phyloP scores from a whole-genome alignment of 2,329 filamentous ascomycete species.

The Scedosporium apiospermum region DNA sequence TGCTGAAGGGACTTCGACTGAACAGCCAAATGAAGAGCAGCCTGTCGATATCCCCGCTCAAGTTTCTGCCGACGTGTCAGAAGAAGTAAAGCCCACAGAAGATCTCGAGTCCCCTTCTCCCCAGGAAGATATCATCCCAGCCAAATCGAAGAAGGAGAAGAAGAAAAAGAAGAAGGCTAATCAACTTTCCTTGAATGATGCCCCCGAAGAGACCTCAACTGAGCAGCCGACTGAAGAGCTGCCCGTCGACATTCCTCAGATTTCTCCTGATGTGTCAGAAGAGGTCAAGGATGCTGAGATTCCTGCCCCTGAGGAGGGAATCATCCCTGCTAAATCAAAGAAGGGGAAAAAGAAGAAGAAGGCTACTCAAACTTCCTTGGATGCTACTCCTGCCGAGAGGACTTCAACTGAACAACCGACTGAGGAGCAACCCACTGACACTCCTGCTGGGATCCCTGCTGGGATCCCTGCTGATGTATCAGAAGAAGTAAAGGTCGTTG shows the following conservation, averaged over 20 bases:
- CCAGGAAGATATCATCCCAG: neutral
- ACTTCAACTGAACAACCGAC: neutral
- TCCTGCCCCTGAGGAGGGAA: slow-evolving; percentile 1
- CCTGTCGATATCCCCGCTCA: neutral
- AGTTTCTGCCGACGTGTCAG: neutral
- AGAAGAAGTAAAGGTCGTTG: slow-evolving; percentile 7
- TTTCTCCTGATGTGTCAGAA: neutral
- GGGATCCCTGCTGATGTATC: neutral
- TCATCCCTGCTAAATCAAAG: slow-evolving; percentile 13
- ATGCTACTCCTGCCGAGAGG: neutral
- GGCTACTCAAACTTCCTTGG: neutral
- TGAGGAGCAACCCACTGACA: slow-evolving; percentile 4
- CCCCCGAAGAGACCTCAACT: neutral
- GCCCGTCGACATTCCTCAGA: too few relatives aligned
- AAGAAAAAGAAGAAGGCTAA: slow-evolving; percentile 16
- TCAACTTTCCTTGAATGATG: neutral
- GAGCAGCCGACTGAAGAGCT: neutral
- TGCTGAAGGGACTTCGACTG: neutral
- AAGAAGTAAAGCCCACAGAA: neutral
- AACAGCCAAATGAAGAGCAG: neutral
- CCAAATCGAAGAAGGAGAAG: slow-evolving; percentile 11
- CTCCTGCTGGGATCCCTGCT: slow-evolving; percentile 4
- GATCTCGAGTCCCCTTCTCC: neutral
- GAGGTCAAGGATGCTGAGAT: neutral
- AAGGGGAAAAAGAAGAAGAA: slow-evolving; percentile 13